Evolutionary conservation across 1,284 basidiomycete species (phyloP).

Genomic region (Tylopilus orsonianus): DNA sequence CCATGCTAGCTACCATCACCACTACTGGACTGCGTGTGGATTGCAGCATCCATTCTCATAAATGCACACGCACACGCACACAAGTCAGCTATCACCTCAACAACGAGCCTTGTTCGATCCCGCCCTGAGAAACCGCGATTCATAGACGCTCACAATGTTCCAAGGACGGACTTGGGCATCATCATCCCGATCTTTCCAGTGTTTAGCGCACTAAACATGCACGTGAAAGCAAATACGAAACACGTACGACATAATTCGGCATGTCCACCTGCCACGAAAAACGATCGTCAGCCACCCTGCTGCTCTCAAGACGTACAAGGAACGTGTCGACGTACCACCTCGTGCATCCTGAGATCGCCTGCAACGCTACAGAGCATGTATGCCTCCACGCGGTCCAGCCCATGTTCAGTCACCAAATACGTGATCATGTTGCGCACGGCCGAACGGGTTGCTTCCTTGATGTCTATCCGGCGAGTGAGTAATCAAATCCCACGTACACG

Average conservation of each 20-base stretch:
- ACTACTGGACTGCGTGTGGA: too few species aligned
- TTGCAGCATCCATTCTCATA: too few species aligned
- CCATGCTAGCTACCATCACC: conserved; percentile 7
- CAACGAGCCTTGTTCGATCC: not conserved
- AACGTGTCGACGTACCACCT: conserved; percentile 47
- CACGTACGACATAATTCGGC: conserved; percentile 61
- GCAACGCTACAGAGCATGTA: conserved; percentile 66
- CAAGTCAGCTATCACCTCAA: not conserved
- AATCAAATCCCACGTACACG: not conserved
- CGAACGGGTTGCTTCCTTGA: conserved; percentile 52
- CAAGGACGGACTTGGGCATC: conserved; percentile 31
- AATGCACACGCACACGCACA: too few species aligned
- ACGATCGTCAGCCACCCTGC: not conserved
- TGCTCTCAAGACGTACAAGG: too few species aligned
- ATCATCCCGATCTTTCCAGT: conserved; percentile 32
- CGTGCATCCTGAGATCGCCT: conserved; percentile 58
- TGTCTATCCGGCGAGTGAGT: conserved; percentile 44
- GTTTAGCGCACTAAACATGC: not conserved
- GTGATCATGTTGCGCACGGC: conserved; percentile 59
- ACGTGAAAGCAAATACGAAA: not conserved
- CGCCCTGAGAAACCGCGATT: not conserved
- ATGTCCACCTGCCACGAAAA: conserved; percentile 51
- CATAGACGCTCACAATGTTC: not conserved
- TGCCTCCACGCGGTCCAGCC: conserved; percentile 44
- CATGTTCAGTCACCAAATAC: conserved; percentile 44